These are phyloP conservation scores for Amaranthus hypochondriacus DNA, from an alignment of 148 eudicot species.

Conservation along the genomic window DNA sequence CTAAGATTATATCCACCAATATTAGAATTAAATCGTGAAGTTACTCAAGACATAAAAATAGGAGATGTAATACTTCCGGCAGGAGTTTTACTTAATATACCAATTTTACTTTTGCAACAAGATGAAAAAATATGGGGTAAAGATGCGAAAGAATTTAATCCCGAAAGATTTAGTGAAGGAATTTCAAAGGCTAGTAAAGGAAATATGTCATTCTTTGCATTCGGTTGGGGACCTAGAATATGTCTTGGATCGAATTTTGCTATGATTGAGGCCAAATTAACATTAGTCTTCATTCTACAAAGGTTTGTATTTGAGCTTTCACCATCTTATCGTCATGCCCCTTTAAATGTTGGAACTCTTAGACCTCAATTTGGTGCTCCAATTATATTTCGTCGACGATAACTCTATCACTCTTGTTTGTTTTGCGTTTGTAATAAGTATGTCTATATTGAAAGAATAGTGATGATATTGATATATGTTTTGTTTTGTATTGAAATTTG, in stretches of 20 bases:
- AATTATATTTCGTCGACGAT: neutral
- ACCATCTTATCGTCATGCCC: constrained; percentile 18
- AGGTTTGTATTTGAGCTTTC: constrained; percentile 13
- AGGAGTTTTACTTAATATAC: constrained; percentile 7
- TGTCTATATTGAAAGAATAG: too few relatives aligned
- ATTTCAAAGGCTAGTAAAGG: constrained; percentile 16
- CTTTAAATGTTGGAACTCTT: neutral
- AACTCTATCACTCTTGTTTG: too few relatives aligned
- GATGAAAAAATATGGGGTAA: constrained; percentile 32
- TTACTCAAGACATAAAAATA: constrained; percentile 18
- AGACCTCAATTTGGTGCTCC: constrained; percentile 14
- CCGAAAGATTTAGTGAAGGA: constrained; percentile 28
- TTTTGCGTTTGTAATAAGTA: too few relatives aligned
- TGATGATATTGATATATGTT: too few relatives aligned
- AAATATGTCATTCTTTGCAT: constrained; percentile 24
- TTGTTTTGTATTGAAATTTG: too few relatives aligned
- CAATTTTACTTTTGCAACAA: constrained; percentile 7
- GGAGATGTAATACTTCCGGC: constrained; percentile 25
- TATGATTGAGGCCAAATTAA: constrained; percentile 31
- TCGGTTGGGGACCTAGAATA: constrained; percentile 37
- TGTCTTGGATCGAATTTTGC: constrained; percentile 39
- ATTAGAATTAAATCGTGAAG: constrained; percentile 1
- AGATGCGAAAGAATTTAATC: constrained; percentile 34
- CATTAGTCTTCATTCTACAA: constrained; percentile 3
- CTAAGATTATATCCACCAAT: constrained; percentile 15